These are phyloP conservation scores for Aspergillus leporis DNA, from an alignment of 495 filamentous ascomycete genomes.

Conservation along the genomic window DNA sequence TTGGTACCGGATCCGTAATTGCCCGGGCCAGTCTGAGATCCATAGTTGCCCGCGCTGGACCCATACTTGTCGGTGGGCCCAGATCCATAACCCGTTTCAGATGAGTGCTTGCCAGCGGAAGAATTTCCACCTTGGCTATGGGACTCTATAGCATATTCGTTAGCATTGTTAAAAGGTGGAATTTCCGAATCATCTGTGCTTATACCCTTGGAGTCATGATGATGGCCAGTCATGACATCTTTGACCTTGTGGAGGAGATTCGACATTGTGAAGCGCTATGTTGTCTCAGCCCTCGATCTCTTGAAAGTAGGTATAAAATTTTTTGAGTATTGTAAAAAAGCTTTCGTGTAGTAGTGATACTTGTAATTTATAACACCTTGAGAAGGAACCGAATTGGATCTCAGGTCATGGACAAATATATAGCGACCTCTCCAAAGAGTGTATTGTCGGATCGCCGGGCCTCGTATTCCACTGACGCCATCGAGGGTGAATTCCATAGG, in stretches of 20 bases:
- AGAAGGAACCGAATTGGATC: no score
- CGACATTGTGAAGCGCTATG: constrained; percentile 55
- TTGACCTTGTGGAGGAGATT: constrained; percentile 72
- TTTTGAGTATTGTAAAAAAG: no score
- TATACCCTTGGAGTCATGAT: constrained; percentile 21
- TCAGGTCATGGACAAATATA: background rate
- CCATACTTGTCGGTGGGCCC: background rate
- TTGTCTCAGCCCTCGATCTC: no score
- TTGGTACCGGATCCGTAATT: background rate
- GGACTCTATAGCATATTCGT: constrained; percentile 12
- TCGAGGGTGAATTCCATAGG: no score
- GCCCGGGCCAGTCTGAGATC: background rate
- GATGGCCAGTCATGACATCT: constrained; percentile 56
- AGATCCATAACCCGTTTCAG: constrained; percentile 23
- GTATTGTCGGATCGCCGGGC: no score
- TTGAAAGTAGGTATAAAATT: no score
- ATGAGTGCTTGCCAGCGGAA: constrained; percentile 22
- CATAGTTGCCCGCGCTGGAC: constrained; percentile 5
- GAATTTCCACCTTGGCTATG: constrained; percentile 43
- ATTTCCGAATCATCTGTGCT: background rate
- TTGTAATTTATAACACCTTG: no score
- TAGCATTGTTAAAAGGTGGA: background rate
- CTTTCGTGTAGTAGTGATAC: no score
- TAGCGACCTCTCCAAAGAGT: background rate
- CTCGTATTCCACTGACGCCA: no score